Evolutionary conservation across 768 basidiomycete species (phyloP).

Genomic region (Leucogyrophana mollusca): DNA sequence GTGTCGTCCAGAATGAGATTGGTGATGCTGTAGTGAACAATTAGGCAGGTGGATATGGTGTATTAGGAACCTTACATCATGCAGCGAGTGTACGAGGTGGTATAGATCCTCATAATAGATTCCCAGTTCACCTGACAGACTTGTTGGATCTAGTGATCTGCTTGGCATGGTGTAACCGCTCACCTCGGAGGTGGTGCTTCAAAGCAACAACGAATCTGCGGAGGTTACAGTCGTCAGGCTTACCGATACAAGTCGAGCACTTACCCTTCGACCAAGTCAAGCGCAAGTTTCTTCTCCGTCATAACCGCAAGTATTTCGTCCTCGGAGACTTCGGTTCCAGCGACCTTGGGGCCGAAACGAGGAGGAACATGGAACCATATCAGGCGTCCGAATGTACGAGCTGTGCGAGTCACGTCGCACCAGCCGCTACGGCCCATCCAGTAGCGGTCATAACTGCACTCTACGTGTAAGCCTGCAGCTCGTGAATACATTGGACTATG

Average conservation of each 20-base stretch:
- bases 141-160: no score
- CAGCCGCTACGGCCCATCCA: slow-evolving; percentile 55
- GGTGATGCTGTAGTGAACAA: slow-evolving; percentile 2
- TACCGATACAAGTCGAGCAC: slow-evolving; percentile 12
- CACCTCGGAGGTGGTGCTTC: slow-evolving; percentile 63
- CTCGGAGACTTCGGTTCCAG: slow-evolving; percentile 24
- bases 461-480: not conserved
- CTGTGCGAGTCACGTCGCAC: slow-evolving; percentile 54
- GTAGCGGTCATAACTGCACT: slow-evolving; percentile 57
- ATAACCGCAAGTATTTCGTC: slow-evolving; percentile 51
- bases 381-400: slow-evolving; percentile 48
- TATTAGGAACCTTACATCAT: slow-evolving; percentile 38
- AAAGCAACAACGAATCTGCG: slow-evolving; percentile 52
- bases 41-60: not conserved
- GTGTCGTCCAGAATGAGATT: slow-evolving; percentile 10
- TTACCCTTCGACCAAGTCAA: slow-evolving; percentile 59
- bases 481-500: slow-evolving; percentile 9
- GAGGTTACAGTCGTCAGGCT: not conserved
- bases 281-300: slow-evolving; percentile 58
- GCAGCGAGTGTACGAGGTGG: slow-evolving; percentile 53
- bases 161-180: not conserved
- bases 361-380: slow-evolving; percentile 65
- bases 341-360: slow-evolving; percentile 39
- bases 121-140: slow-evolving; percentile 47
- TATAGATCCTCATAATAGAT: slow-evolving; percentile 66